Conservation (phyloP, 352 stramenopile species). For the Plasmopara muralis region DNA sequence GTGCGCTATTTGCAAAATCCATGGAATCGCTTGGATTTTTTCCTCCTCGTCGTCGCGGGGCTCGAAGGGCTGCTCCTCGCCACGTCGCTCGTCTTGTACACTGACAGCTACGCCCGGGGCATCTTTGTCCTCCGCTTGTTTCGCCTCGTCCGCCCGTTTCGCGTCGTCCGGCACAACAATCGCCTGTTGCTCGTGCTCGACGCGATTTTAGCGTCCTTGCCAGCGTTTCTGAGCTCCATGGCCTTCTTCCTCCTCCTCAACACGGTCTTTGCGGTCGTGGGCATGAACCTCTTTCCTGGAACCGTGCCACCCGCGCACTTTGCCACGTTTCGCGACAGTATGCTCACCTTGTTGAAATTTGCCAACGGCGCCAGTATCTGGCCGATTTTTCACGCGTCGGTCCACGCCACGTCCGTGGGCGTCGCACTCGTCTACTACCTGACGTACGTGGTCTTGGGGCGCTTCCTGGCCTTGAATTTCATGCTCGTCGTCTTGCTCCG, state of each 20-base stretch:
- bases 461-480: constrained; percentile 75
- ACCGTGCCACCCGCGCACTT: constrained; percentile 70
- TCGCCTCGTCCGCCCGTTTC: constrained; percentile 67
- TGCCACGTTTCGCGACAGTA: constrained; percentile 77
- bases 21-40: constrained; percentile 77
- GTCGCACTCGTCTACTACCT: constrained; percentile 68
- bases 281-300: constrained; percentile 77
- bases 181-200: constrained; percentile 65
- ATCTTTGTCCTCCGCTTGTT: constrained; percentile 82
- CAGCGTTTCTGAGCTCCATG: constrained; percentile 58
- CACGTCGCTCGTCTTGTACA: constrained; percentile 53
- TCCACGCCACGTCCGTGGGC: constrained; percentile 48
- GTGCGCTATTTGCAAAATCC: constrained; percentile 65
- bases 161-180: constrained; percentile 69
- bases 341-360: constrained; percentile 84
- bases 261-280: constrained; percentile 76
- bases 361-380: constrained; percentile 76
- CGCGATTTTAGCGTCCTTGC: constrained; percentile 57
- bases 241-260: constrained; percentile 59
- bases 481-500: constrained; percentile 79
- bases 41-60: constrained; percentile 54
- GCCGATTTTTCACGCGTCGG: constrained; percentile 70
- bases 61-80: constrained; percentile 64
- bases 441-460: constrained; percentile 59
- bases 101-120: constrained; percentile 52